Percentiles rank a stretch among this genome's conserved stretches.
Evolutionary conservation across 129 eudicot genomes (phyloP).

Genomic region (Flaveria brownii): DNA sequence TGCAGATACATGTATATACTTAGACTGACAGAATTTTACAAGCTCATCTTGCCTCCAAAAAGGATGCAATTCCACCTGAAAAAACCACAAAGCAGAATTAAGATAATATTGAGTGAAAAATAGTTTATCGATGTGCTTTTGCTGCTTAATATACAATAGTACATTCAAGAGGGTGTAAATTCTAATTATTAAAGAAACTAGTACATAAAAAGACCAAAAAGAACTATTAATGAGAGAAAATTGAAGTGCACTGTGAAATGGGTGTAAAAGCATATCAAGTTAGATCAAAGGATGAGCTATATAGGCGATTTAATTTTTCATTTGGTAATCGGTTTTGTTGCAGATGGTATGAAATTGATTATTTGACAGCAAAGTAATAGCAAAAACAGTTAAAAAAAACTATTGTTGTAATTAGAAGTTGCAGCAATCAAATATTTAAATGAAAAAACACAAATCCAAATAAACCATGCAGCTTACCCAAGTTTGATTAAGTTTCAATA

Average conservation of each 20-base stretch:
- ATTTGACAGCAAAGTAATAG: neutral
- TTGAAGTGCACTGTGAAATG: neutral
- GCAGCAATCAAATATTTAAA: neutral
- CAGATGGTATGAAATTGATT: neutral
- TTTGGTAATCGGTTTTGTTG: neutral
- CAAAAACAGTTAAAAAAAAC: neutral
- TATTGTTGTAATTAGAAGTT: neutral
- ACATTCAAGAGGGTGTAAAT: neutral
- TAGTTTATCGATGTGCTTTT: neutral
- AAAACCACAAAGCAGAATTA: neutral
- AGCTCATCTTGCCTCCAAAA: constrained; percentile 71
- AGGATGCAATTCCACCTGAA: constrained; percentile 59
- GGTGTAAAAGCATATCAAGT: neutral
- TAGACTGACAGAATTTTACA: constrained; percentile 63
- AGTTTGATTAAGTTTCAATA: neutral
- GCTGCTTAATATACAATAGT: neutral
- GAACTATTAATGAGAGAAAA: neutral
- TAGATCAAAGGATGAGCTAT: neutral
- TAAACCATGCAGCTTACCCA: neutral
- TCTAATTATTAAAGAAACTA: neutral
- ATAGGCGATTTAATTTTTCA: neutral
- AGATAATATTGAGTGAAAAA: neutral
- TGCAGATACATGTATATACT: constrained; percentile 56
- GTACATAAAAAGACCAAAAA: neutral
- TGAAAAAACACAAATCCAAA: neutral